Conservation (phyloP, 108 stramenopile genomes). For the Skeletonema menzelii region DNA sequence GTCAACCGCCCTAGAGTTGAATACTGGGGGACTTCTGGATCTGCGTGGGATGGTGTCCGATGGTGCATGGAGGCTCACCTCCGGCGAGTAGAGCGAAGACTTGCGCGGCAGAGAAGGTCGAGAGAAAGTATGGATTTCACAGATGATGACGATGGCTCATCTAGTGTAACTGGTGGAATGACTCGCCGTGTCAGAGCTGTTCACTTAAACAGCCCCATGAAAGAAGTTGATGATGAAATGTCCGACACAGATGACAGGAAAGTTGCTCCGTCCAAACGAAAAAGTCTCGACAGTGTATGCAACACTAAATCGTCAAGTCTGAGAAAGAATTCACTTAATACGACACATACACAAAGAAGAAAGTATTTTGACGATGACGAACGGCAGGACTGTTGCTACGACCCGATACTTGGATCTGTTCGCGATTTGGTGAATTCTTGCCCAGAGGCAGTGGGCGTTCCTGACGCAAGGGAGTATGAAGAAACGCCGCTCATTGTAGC, state of each 20-base stretch:
- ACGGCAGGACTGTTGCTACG: conserved; percentile 29
- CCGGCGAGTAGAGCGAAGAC: conserved; percentile 23
- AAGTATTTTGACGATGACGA: conserved; percentile 27
- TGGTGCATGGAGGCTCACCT: conserved; percentile 42
- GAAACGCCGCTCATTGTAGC: conserved; percentile 78
- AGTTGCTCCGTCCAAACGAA: conserved; percentile 15
- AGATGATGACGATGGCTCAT: neutral
- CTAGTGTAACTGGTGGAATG: neutral
- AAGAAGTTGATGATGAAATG: conserved; percentile 9
- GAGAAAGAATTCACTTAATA: neutral
- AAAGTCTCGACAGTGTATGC: neutral
- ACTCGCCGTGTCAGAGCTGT: conserved; percentile 10
- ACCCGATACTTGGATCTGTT: conserved; percentile 28
- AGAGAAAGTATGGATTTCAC: neutral
- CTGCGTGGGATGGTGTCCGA: conserved; percentile 35
- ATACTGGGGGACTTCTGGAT: conserved; percentile 21
- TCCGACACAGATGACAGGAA: neutral
- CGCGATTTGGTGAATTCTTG: conserved; percentile 57
- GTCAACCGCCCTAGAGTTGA: conserved; percentile 10
- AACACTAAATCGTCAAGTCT: neutral
- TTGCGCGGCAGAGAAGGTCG: conserved; percentile 14
- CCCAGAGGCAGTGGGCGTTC: conserved; percentile 65
- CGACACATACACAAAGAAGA: neutral
- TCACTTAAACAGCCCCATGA: conserved; percentile 2
- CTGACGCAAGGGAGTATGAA: conserved; percentile 76